These are phyloP conservation scores for Pseudopithomyces chartarum DNA, from an alignment of 2,329 filamentous ascomycete genomes.

Conservation along the genomic window DNA sequence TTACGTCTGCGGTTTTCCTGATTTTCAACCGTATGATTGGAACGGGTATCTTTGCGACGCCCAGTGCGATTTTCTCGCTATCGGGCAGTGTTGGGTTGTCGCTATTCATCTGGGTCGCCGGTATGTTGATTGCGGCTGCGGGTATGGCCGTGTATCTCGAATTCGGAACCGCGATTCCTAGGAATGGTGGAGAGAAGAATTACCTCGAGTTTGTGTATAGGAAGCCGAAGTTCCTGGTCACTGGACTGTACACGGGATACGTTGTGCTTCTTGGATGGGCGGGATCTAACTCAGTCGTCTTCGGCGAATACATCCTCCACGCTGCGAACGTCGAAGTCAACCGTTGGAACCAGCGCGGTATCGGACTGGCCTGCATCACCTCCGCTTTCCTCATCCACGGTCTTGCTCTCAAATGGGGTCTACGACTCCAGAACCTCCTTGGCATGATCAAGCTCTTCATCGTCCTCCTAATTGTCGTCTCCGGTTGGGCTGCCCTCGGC, in stretches of 20 bases:
- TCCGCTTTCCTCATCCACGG: conserved; percentile 69
- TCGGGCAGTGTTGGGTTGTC: conserved; percentile 66
- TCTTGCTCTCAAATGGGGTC: conserved; percentile 66
- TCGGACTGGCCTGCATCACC: conserved; percentile 71
- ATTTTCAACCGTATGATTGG: conserved; percentile 71
- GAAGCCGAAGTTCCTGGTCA: conserved; percentile 65
- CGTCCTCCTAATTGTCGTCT: conserved; percentile 67
- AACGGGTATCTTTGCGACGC: conserved; percentile 70
- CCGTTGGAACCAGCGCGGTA: conserved; percentile 69
- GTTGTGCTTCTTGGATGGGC: conserved; percentile 67
- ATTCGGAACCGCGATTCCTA: conserved; percentile 67
- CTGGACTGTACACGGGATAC: conserved; percentile 64
- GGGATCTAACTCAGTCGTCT: conserved; percentile 69
- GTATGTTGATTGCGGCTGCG: conserved; percentile 65
- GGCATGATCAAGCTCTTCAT: conserved; percentile 70
- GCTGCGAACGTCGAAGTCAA: conserved; percentile 66
- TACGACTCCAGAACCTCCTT: conserved; percentile 69
- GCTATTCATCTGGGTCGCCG: conserved; percentile 67
- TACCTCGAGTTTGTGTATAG: conserved; percentile 70
- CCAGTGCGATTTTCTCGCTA: conserved; percentile 61
- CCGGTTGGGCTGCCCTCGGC: conserved; percentile 65
- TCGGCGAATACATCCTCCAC: conserved; percentile 72
- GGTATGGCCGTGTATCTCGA: conserved; percentile 70
- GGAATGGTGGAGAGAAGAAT: conserved; percentile 70
- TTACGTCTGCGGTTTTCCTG: conserved; percentile 31